Evolutionary conservation across 768 basidiomycete species (phyloP), one percentile per base, ranked within the genome.

Genomic region (Postia placenta): DNA sequence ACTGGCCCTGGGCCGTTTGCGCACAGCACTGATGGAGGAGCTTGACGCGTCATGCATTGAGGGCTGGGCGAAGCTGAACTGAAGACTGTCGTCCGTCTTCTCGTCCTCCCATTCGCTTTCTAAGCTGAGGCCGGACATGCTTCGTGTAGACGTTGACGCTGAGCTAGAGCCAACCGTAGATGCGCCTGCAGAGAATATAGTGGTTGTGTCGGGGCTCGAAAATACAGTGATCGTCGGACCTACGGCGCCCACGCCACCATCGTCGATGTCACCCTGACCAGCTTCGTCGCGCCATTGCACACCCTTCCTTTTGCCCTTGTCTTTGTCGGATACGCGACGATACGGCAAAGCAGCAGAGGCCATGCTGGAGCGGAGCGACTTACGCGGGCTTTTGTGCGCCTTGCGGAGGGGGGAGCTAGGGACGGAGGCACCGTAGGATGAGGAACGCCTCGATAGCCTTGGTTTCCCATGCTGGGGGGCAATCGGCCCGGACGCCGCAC

Each of bases 71-170:
- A 80, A 74, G 61, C 74, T 81, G 51, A 82, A 49, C 55, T 72
- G 79, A 57, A 86, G 60, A 60, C 84, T 87, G 43, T 88, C 87
- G 6, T 92, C 88, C 1, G 85, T 87, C 68, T 79, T 86, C 60
- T 91, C 88, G 60, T 92, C 88, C 66, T 92, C 89, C 89, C 90
- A 92, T 49, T 92, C 89, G 63, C 85, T 89, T 57, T 91, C 88
- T 4, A 86, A 88, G 5, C 80, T 75, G 50, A 54, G 53, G 1
- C 51, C 22, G 17, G 62, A 60, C n/a, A 54, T 44, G 40, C 48
- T 54, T 1, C 61, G 56, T 14, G 43, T 39, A 6, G 47, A 49
- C n/a, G n/a, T n/a, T n/a, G n/a, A n/a, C n/a, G n/a, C n/a, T 22
- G 48, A 39, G 14, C 46, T 38, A 4, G 57, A 47, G 3, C 22